Percentiles rank a stretch among this genome's conserved stretches.
phyloP scores from a whole-genome alignment of 2,329 filamentous ascomycete species.

The Epichloe coenophiala region DNA sequence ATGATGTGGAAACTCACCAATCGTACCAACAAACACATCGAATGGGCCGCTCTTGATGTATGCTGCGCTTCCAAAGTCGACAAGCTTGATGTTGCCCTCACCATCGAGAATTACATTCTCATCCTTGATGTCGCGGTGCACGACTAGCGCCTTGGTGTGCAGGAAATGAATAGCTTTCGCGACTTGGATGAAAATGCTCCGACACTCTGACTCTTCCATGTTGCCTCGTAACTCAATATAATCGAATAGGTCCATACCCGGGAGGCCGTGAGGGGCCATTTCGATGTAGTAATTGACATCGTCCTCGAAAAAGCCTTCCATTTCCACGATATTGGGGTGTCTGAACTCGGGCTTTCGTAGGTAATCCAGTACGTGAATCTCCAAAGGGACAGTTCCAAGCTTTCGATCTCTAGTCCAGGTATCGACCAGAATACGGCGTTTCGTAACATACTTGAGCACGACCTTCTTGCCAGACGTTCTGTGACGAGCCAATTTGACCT shows the following conservation, averaged over 20 bases:
- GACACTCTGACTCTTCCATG: constrained; percentile 90
- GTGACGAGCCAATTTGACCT: constrained; percentile 87
- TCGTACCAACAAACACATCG: constrained; percentile 97
- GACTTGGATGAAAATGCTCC: constrained; percentile 91
- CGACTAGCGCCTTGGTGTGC: constrained; percentile 79
- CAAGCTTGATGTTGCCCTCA: constrained; percentile 89
- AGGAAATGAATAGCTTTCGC: constrained; percentile 81
- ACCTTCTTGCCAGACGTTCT: constrained; percentile 72
- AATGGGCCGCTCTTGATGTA: constrained; percentile 98
- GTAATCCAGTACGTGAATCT: constrained; percentile 95
- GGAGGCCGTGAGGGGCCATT: constrained; percentile 88
- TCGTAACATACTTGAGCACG: constrained; percentile 95
- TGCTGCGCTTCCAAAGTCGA: constrained; percentile 94
- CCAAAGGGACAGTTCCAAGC: constrained; percentile 85
- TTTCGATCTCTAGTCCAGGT: constrained; percentile 94
- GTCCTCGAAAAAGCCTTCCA: constrained; percentile 65
- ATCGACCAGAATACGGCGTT: constrained; percentile 89
- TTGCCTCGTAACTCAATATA: constrained; percentile 94
- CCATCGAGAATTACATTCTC: constrained; percentile 96
- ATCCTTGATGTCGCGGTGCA: constrained; percentile 97
- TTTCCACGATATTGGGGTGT: constrained; percentile 59
- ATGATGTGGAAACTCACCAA: constrained; percentile 48
- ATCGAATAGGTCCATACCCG: constrained; percentile 97
- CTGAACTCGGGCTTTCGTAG: constrained; percentile 58
- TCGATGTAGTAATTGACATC: constrained; percentile 96